Conservation (phyloP, 2,329 filamentous ascomycete genomes). For the Hortaea werneckii region DNA sequence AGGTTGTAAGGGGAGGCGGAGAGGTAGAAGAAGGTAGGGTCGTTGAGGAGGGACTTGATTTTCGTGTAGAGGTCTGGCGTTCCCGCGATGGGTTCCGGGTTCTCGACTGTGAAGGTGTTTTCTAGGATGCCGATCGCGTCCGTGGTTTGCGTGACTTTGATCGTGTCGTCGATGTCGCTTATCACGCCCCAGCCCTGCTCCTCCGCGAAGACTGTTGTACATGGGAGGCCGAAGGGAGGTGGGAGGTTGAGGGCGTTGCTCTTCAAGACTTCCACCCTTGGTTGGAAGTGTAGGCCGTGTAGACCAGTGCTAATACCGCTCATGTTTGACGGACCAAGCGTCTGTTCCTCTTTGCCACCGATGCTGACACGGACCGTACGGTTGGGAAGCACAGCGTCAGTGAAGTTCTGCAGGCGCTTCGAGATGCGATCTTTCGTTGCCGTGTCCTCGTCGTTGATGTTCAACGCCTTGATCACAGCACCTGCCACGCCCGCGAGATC, state of each 20-base stretch:
- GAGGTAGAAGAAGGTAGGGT: slow-evolving; percentile 81
- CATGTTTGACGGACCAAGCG: slow-evolving; percentile 21
- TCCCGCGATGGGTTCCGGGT: slow-evolving; percentile 56
- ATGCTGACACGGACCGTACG: slow-evolving; percentile 55
- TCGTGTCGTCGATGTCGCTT: slow-evolving; percentile 89
- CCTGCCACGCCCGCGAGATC: slow-evolving; percentile 59
- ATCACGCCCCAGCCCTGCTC: slow-evolving; percentile 70
- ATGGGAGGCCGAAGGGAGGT: slow-evolving; percentile 36
- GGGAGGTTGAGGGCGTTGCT: slow-evolving; percentile 8
- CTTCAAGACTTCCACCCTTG: not conserved
- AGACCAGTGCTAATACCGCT: not conserved
- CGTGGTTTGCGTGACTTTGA: slow-evolving; percentile 77
- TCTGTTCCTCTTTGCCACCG: slow-evolving; percentile 27
- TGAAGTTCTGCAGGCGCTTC: slow-evolving; percentile 62
- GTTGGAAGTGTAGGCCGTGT: not conserved
- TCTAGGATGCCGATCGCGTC: slow-evolving; percentile 70
- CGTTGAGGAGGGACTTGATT: slow-evolving; percentile 45
- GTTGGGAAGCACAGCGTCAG: slow-evolving; percentile 64
- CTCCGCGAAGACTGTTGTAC: slow-evolving; percentile 64
- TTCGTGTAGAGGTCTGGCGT: slow-evolving; percentile 78
- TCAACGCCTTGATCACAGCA: slow-evolving; percentile 59
- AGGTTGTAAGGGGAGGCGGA: slow-evolving; percentile 91
- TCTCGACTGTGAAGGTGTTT: slow-evolving; percentile 68
- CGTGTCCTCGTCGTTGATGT: slow-evolving; percentile 42
- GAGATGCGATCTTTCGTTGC: slow-evolving; percentile 53